A percentile compares a stretch with the other conserved stretches of the same genome.
Conservation (phyloP, 495 filamentous ascomycete species). For the Friedmanniomyces simplex region DNA sequence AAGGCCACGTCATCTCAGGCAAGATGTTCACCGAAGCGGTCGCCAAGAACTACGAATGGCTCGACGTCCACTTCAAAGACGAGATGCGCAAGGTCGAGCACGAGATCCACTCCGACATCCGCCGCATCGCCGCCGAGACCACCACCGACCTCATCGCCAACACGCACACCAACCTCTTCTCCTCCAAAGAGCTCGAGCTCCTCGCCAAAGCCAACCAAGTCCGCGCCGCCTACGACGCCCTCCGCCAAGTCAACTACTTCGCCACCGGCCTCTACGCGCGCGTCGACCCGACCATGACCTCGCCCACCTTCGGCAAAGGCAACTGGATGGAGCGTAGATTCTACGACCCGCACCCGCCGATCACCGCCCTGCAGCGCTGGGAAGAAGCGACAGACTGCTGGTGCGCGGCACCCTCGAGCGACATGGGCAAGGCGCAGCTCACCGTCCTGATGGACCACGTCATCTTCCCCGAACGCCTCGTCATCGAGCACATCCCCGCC, state of each 20-base stretch:
- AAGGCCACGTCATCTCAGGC: neutral
- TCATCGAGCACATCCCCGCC: constrained; percentile 53
- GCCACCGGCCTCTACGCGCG: constrained; percentile 24
- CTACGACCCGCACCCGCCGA: constrained; percentile 13
- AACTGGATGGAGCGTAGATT: neutral
- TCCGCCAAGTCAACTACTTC: constrained; percentile 29
- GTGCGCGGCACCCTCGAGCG: constrained; percentile 39
- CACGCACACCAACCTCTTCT: neutral
- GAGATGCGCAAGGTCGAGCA: constrained; percentile 4
- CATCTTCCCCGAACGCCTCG: constrained; percentile 46
- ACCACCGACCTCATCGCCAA: neutral
- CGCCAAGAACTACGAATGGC: constrained; percentile 5
- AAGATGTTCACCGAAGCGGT: constrained; percentile 4
- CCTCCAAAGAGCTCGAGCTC: constrained; percentile 1
- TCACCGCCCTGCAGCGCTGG: constrained; percentile 45
- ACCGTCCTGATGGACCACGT: constrained; percentile 36
- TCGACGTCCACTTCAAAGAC: neutral
- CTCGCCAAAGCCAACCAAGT: constrained; percentile 21
- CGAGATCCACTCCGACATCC: neutral
- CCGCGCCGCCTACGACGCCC: constrained; percentile 18
- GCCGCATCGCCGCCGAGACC: neutral
- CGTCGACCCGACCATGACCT: constrained; percentile 26
- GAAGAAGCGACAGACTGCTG: constrained; percentile 56
- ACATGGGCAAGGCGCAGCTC: constrained; percentile 33
- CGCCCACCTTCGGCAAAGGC: constrained; percentile 15